These are phyloP conservation scores for Leishmania tropica DNA, from an alignment of 208 protist species.

Conservation along the genomic window DNA sequence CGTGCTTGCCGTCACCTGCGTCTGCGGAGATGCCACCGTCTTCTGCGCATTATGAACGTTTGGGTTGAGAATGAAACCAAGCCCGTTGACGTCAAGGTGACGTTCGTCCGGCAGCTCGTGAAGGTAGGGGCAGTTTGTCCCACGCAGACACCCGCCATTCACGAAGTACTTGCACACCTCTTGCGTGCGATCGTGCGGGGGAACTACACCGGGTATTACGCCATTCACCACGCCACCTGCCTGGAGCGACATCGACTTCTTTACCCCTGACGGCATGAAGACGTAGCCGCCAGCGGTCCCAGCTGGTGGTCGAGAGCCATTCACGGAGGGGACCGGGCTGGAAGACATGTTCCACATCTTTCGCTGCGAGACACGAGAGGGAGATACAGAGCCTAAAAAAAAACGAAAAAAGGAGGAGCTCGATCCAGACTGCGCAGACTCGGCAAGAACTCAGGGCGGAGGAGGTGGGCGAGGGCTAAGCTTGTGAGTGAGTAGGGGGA, in stretches of 20 bases:
- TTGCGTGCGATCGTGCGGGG: conserved; percentile 70
- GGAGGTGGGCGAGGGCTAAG: neutral
- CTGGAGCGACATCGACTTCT: conserved; percentile 36
- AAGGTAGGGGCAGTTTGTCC: conserved; percentile 74
- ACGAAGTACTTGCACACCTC: conserved; percentile 91
- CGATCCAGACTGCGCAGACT: neutral
- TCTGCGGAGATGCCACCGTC: conserved; percentile 57
- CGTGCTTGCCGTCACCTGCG: conserved; percentile 19
- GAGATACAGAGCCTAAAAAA: conserved; percentile 4
- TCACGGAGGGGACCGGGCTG: conserved; percentile 35
- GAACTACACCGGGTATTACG: conserved; percentile 37
- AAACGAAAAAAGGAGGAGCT: neutral
- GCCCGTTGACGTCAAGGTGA: conserved; percentile 85
- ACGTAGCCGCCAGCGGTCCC: conserved; percentile 38
- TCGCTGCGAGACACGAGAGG: neutral
- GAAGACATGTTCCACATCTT: conserved; percentile 50
- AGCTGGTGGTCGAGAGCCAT: conserved; percentile 21
- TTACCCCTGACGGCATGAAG: conserved; percentile 36
- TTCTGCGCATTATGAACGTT: conserved; percentile 91
- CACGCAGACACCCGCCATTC: conserved; percentile 87
- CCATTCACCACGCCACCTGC: conserved; percentile 23
- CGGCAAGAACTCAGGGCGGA: neutral
- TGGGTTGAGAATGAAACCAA: conserved; percentile 88
- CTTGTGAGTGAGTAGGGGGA: neutral
- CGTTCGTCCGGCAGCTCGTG: conserved; percentile 91